Conservation (phyloP, 2,329 filamentous ascomycete species). For the Penicillium sp. region DNA sequence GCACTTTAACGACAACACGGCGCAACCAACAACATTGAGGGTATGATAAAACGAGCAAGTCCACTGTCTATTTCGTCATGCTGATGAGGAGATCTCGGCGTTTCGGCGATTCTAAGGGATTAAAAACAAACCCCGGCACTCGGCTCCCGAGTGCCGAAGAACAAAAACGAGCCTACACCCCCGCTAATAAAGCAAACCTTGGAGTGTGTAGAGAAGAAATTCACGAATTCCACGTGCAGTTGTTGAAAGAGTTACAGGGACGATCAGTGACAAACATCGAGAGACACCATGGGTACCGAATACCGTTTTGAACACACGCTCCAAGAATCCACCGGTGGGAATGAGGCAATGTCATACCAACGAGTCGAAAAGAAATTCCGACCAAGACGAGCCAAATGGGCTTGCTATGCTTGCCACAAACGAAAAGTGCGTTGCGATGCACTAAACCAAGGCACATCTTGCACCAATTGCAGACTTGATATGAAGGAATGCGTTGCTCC, state of each 20-base stretch:
- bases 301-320: not conserved
- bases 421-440: not conserved
- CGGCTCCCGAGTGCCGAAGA: not conserved
- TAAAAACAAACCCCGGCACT: not conserved
- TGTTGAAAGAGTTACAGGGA: not conserved
- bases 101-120: too few species aligned
- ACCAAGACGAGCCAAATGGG: not conserved
- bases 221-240: too few species aligned
- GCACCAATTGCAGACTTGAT: constrained; percentile 1
- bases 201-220: too few species aligned
- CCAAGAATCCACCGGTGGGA: too few species aligned
- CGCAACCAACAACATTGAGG: not conserved
- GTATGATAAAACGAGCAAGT: not conserved
- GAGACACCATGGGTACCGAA: not conserved
- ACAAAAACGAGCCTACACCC: too few species aligned
- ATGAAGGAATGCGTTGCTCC: not conserved
- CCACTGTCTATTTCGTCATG: not conserved
- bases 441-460: not conserved
- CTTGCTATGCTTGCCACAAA: not conserved
- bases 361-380: not conserved
- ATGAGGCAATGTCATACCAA: not conserved
- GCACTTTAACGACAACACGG: not conserved
- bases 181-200: too few species aligned
- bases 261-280: not conserved
- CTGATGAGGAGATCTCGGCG: too few species aligned